Percentiles rank a stretch among this genome's conserved stretches.
These are phyloP conservation scores for Aspergillus ellipticus DNA, from an alignment of 495 filamentous ascomycete genomes.

Conservation along the genomic window DNA sequence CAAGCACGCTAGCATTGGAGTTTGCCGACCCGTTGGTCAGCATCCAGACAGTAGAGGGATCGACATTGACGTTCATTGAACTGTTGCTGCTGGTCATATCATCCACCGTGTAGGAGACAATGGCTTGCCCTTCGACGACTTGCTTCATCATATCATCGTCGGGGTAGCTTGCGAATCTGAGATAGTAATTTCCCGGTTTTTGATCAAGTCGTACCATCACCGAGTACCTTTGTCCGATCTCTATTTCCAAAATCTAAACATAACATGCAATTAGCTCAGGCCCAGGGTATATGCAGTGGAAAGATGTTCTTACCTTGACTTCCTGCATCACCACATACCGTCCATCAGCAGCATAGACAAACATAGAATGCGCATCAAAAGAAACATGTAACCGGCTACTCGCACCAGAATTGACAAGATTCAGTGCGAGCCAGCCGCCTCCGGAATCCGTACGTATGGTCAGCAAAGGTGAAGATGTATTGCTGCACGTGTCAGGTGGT, in stretches of 20 bases:
- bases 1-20: conserved; percentile 5
- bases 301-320: conserved; percentile 14
- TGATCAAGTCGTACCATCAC: conserved; percentile 22
- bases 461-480: conserved; percentile 12
- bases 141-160: conserved; percentile 15
- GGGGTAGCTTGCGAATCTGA: conserved; percentile 17
- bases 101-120: conserved; percentile 8
- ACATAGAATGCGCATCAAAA: conserved; percentile 20
- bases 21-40: conserved; percentile 11
- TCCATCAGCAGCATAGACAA: conserved; percentile 22
- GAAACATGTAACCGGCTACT: conserved; percentile 14
- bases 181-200: conserved; percentile 16
- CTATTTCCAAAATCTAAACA: conserved; percentile 13
- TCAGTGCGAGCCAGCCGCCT: conserved; percentile 18
- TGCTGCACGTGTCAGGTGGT: conserved; percentile 17
- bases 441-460: conserved; percentile 7
- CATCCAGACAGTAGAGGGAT: conserved; percentile 13
- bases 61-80: not conserved
- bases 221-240: conserved; percentile 20
- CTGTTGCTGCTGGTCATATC: conserved; percentile 1
- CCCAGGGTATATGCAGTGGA: not conserved
- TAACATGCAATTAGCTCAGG: not conserved
- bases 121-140: conserved; percentile 15
- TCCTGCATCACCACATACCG: conserved; percentile 20
- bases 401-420: conserved; percentile 19